Evolutionary conservation across 2,329 filamentous ascomycete species (phyloP).

Genomic region (Verruconis gallopava): DNA sequence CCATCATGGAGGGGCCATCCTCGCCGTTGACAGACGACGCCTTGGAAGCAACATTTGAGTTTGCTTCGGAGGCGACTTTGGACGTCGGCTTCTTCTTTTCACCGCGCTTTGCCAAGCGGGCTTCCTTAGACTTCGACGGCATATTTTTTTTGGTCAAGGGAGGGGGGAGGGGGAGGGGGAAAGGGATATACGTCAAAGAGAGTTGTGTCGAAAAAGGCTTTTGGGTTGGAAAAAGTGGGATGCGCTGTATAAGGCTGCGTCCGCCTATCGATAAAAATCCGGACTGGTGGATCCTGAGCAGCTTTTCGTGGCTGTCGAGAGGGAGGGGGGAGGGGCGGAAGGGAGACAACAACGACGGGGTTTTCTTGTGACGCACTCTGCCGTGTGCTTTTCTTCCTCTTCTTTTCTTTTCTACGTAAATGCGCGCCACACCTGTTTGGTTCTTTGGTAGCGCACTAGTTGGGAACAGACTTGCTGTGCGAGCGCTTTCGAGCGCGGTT

Average conservation of each 20-base stretch:
- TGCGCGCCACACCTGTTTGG: too few relatives aligned
- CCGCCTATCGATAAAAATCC: background rate
- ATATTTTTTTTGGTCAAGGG: background rate
- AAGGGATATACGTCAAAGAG: background rate
- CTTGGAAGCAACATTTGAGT: slow-evolving; percentile 48
- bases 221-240: background rate
- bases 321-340: too few relatives aligned
- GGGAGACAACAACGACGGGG: too few relatives aligned
- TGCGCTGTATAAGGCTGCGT: background rate
- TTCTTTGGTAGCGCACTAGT: too few relatives aligned
- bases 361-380: too few relatives aligned
- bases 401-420: too few relatives aligned
- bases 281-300: background rate
- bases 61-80: slow-evolving; percentile 56
- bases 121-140: slow-evolving; percentile 58
- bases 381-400: too few relatives aligned
- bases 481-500: too few relatives aligned
- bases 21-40: slow-evolving; percentile 60
- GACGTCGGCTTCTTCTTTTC: slow-evolving; percentile 65
- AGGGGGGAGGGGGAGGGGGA: background rate
- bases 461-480: too few relatives aligned
- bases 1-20: slow-evolving; percentile 41
- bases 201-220: background rate
- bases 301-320: too few relatives aligned
- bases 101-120: slow-evolving; percentile 55